Conservation (phyloP, 768 basidiomycete species). For the Collybia nuda region DNA sequence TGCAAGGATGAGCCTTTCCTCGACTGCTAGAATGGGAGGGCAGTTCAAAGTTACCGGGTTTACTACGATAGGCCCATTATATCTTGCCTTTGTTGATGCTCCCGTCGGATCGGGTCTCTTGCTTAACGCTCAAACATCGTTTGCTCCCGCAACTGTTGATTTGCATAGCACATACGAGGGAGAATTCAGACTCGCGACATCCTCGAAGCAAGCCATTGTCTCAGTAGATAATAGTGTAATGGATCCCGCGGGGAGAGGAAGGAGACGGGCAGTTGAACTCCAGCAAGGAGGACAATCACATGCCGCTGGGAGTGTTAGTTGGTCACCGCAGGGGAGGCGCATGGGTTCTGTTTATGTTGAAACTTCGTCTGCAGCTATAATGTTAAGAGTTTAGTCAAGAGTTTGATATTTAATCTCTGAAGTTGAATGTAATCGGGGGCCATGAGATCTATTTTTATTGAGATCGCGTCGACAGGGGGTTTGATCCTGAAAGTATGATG, state of each 20-base stretch:
- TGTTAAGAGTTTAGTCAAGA: slow-evolving; percentile 2
- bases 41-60: slow-evolving; percentile 11
- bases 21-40: slow-evolving; percentile 6
- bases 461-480: too few species aligned
- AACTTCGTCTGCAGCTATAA: slow-evolving; percentile 9
- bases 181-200: slow-evolving; percentile 9
- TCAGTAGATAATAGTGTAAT: slow-evolving; percentile 1
- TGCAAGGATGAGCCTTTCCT: slow-evolving; percentile 5
- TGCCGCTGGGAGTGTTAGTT: slow-evolving; percentile 3
- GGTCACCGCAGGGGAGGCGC: background rate
- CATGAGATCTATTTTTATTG: too few species aligned
- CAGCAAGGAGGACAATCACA: slow-evolving; percentile 3
- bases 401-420: too few species aligned
- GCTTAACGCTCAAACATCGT: slow-evolving; percentile 15
- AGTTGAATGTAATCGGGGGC: too few species aligned
- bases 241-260: slow-evolving; percentile 3
- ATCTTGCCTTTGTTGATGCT: slow-evolving; percentile 8
- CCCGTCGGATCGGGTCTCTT: slow-evolving; percentile 13
- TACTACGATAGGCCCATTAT: slow-evolving; percentile 10
- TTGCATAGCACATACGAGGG: slow-evolving; percentile 19
- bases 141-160: slow-evolving; percentile 8
- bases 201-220: slow-evolving; percentile 5
- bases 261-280: slow-evolving; percentile 9
- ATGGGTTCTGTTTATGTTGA: background rate
- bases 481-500: too few species aligned